A percentile compares a stretch with the other conserved stretches of the same genome.
Conservation (phyloP, 2,329 filamentous ascomycete species). For the Stagonosporopsis rhizophila region DNA sequence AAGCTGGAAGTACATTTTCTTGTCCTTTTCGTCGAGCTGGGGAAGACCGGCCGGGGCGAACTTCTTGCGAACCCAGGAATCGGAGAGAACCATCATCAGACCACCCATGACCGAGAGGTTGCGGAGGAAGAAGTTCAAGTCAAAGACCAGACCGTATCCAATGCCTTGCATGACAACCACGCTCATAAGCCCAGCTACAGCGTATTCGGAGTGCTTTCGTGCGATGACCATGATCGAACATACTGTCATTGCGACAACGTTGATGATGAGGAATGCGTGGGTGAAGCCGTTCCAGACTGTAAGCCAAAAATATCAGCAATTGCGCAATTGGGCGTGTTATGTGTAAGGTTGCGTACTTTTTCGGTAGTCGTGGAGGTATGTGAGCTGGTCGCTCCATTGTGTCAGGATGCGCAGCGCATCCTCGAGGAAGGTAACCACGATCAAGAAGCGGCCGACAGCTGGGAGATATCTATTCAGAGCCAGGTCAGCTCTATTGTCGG, state of each 20-base stretch:
- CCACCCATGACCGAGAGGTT: conserved; percentile 98
- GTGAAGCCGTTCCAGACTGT: conserved; percentile 87
- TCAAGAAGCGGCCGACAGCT: conserved; percentile 93
- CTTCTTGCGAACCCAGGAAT: conserved; percentile 97
- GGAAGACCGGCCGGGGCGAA: conserved; percentile 96
- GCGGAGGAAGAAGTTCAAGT: conserved; percentile 99
- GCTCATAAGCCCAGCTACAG: conserved; percentile 85
- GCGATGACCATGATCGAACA: conserved; percentile 88
- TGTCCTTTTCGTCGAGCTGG: conserved; percentile 96
- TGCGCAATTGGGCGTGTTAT: conserved; percentile 1
- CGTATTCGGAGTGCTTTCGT: conserved; percentile 91
- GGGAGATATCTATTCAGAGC: conserved; percentile 76
- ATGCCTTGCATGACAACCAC: conserved; percentile 94
- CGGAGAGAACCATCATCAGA: conserved; percentile 95
- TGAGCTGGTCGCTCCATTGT: conserved; percentile 94
- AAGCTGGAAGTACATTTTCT: conserved; percentile 99
- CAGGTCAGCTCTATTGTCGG: conserved; percentile 31
- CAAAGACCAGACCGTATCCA: conserved; percentile 97
- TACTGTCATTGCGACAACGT: conserved; percentile 84
- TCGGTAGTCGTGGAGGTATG: conserved; percentile 91
- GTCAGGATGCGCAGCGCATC: conserved; percentile 95
- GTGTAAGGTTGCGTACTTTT: conserved; percentile 68
- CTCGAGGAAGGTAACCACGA: conserved; percentile 97
- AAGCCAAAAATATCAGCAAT: conserved; percentile 29
- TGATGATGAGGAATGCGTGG: conserved; percentile 89